Base-by-base conservation (phyloP, 2,329 filamentous ascomycete genomes). In the Trichoderma pleuroti region DNA sequence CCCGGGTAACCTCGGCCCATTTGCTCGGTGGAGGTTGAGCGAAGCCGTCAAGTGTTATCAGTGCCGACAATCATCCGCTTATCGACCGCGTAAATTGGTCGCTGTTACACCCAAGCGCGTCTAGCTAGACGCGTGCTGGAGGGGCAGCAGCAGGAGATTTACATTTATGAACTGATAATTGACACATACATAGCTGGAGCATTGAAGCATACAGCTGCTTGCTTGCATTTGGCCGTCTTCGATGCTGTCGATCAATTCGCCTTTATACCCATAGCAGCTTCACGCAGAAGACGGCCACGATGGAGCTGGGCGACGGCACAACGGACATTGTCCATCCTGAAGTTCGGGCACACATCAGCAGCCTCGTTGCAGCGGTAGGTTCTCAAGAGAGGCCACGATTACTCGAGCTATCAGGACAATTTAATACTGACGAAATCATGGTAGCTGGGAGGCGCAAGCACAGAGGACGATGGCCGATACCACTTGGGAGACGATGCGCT, bases 261-360 rank as follows among this genome's bases (percentile, higher is more conserved):
- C 2, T 46, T 32, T 18, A 24, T 59, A 56, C 65, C 49, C 70
- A 14, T 68, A 68, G n/a, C 32, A 36, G 60, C 30, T 71, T 70
- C 42, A 18, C 12, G 5, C 24, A 26, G 34, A 52, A 72, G 24
- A 32, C 59, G 26, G 42, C 57, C 59, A 75, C 66, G 68, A 90
- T 91, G 88, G 88, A 90, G 79, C 76, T 83, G 71, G 79, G 78
- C 73, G 86, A 88, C 64, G 84, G 80, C 71, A 79, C 80, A 70
- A 82, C 80, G 74, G 88, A 90, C 78, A 85, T 91, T 72, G 92
- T 98, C 70, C 94, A 98, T 79, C 93, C 94, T 54, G 93, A 97
- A 84, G 93, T 98, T 77, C 91, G 94, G 78, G 94, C 94, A 32
- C 93, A 98, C 82, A 91, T 99, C 78, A 95, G 93, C 83, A 97